phyloP scores from a whole-genome alignment of 1,139 yeast species.

The Hansenula anomala region DNA sequence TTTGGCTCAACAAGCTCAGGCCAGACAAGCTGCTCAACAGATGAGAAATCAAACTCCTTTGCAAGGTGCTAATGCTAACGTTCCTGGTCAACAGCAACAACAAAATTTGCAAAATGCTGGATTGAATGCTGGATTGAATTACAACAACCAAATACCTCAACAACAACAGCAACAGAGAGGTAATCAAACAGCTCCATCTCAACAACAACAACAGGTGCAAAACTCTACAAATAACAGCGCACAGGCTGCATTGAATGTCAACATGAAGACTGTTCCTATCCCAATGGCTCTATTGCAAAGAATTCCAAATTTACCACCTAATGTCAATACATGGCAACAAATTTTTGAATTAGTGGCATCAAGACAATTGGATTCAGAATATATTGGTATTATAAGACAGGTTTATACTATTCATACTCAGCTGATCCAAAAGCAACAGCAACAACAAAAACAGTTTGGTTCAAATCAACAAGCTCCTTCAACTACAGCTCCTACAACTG shows the following conservation, averaged over 20 bases:
- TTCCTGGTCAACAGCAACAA: too few species aligned
- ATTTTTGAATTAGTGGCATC: slow-evolving; percentile 65
- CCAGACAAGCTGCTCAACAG: slow-evolving; percentile 40
- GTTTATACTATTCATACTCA: slow-evolving; percentile 57
- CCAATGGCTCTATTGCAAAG: slow-evolving; percentile 69
- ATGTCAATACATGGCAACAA: slow-evolving; percentile 79
- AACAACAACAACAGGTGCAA: slow-evolving; percentile 20
- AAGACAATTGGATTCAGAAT: slow-evolving; percentile 50
- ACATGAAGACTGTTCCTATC: slow-evolving; percentile 57
- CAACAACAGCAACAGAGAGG: slow-evolving; percentile 24
- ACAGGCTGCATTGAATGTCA: slow-evolving; percentile 21
- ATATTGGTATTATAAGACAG: slow-evolving; percentile 52
- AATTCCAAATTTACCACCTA: slow-evolving; percentile 80
- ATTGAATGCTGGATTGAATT: slow-evolving; percentile 3
- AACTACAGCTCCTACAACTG: too few species aligned
- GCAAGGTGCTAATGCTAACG: too few species aligned
- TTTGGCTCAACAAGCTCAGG: slow-evolving; percentile 48
- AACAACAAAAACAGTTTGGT: slow-evolving; percentile 4
- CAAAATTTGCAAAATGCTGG: slow-evolving; percentile 2
- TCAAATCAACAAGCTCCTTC: not conserved
- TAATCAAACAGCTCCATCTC: slow-evolving; percentile 24
- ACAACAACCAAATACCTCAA: slow-evolving; percentile 9
- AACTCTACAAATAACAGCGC: slow-evolving; percentile 4
- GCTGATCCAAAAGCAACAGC: slow-evolving; percentile 30
- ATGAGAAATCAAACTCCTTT: slow-evolving; percentile 21